phyloP scores from a whole-genome alignment of 2,329 filamentous ascomycete species.

The Cercospora sojina region DNA sequence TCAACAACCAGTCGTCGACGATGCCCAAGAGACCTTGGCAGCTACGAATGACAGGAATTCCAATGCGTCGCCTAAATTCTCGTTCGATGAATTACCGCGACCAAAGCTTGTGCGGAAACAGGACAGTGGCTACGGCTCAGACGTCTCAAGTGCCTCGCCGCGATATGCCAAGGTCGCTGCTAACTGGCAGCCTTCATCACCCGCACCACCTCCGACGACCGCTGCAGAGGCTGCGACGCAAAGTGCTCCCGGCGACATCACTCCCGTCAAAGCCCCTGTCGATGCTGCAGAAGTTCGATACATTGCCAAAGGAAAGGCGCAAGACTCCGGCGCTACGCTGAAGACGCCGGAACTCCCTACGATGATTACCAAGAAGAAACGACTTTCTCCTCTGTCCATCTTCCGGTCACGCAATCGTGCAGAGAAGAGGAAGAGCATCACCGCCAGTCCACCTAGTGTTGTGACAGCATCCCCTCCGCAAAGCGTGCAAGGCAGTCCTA shows the following conservation, averaged over 20 bases:
- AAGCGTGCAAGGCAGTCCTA: not conserved
- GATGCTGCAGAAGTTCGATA: not conserved
- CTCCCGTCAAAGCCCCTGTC: not conserved
- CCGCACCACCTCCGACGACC: not conserved
- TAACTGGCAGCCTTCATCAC: not conserved
- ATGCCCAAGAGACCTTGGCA: not conserved
- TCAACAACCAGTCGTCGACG: not conserved
- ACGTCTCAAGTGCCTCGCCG: slow-evolving; percentile 24
- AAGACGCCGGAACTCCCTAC: not conserved
- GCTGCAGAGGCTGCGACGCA: not conserved
- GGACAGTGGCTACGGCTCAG: slow-evolving; percentile 41
- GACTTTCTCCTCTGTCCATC: slow-evolving; percentile 16
- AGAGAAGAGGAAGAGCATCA: slow-evolving; percentile 6
- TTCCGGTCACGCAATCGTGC: slow-evolving; percentile 16
- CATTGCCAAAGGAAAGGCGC: not conserved
- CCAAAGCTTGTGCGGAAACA: slow-evolving; percentile 23
- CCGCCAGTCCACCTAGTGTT: not conserved
- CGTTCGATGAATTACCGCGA: slow-evolving; percentile 2
- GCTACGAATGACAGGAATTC: slow-evolving; percentile 11
- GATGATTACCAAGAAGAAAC: not conserved
- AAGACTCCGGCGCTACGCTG: not conserved
- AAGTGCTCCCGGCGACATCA: not conserved
- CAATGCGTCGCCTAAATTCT: not conserved
- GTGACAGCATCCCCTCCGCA: not conserved
- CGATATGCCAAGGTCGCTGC: not conserved